Percentiles rank a stretch among this genome's conserved stretches.
phyloP scores from a whole-genome alignment of 495 filamentous ascomycete genomes.

The Glutinoglossum americanum region DNA sequence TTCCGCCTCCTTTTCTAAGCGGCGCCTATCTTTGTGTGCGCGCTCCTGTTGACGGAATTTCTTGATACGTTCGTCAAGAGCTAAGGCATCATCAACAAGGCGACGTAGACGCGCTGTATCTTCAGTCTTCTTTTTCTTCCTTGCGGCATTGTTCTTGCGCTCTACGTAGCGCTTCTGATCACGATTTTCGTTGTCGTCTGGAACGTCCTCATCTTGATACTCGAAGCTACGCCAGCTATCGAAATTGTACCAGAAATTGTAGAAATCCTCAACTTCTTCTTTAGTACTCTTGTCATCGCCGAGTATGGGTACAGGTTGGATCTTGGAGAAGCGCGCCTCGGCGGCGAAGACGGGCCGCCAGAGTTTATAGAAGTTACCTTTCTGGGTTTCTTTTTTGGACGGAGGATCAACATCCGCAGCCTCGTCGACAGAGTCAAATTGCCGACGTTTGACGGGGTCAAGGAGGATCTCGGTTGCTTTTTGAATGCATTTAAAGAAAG shows the following conservation, averaged over 20 bases:
- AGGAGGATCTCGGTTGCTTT: conserved; percentile 85
- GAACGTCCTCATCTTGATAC: conserved; percentile 96
- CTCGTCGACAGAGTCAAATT: conserved; percentile 94
- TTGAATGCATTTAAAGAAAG: conserved; percentile 99
- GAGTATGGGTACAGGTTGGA: conserved; percentile 64
- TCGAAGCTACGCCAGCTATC: conserved; percentile 96
- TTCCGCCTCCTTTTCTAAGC: conserved; percentile 75
- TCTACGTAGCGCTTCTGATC: conserved; percentile 97
- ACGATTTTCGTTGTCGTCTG: conserved; percentile 95
- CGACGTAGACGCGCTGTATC: conserved; percentile 76
- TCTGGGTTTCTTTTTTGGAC: conserved; percentile 63
- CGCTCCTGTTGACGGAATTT: conserved; percentile 77
- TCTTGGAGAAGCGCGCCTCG: conserved; percentile 81
- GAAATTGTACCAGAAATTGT: conserved; percentile 99
- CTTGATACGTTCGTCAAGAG: conserved; percentile 86
- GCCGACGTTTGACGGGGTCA: conserved; percentile 79
- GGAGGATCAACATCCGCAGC: conserved; percentile 78
- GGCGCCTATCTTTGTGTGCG: conserved; percentile 86
- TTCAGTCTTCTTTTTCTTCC: conserved; percentile 98
- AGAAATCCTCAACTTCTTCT: conserved; percentile 81
- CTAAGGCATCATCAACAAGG: conserved; percentile 65
- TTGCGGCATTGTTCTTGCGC: conserved; percentile 91
- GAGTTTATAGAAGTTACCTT: conserved; percentile 84
- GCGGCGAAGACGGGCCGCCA: conserved; percentile 74
- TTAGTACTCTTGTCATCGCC: conserved; percentile 69